A percentile compares a stretch with the other conserved stretches of the same genome.
Conservation (phyloP, 2,329 filamentous ascomycete genomes). For the Pezicula radicicola region DNA sequence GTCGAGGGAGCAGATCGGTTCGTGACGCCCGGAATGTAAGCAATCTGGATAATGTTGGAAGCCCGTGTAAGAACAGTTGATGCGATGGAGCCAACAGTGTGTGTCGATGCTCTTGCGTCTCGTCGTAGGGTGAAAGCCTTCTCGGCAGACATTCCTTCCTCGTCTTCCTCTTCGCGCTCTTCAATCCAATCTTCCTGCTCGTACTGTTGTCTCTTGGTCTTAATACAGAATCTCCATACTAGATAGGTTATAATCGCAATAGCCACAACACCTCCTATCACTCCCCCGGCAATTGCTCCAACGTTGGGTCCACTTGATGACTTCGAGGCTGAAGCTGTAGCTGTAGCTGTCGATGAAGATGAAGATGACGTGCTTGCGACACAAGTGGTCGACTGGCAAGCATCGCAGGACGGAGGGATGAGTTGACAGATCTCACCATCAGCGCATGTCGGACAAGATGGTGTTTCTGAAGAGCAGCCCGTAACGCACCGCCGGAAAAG, state of each 20-base stretch:
- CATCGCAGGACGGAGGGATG: conserved; percentile 53
- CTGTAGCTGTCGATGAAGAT: conserved; percentile 15
- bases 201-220: conserved; percentile 69
- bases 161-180: conserved; percentile 38
- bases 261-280: conserved; percentile 77
- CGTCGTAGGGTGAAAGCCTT: conserved; percentile 51
- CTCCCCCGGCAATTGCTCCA: conserved; percentile 88
- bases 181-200: conserved; percentile 55
- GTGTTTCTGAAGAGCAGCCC: conserved; percentile 47
- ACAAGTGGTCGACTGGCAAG: conserved; percentile 57
- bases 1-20: conserved; percentile 86
- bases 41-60: conserved; percentile 99
- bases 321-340: conserved; percentile 22
- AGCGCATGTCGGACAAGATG: conserved; percentile 58
- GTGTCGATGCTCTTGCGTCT: conserved; percentile 70
- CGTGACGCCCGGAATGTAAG: conserved; percentile 95
- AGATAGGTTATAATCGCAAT: conserved; percentile 75
- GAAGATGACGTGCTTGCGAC: conserved; percentile 34
- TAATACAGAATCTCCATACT: conserved; percentile 85
- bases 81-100: conserved; percentile 88
- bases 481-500: conserved; percentile 57
- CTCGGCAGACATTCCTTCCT: conserved; percentile 49
- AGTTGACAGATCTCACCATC: conserved; percentile 55
- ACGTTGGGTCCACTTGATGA: conserved; percentile 57
- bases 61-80: conserved; percentile 93